phyloP scores from a whole-genome alignment of 2,329 filamentous ascomycete species.

The Paecilomyces variotii region DNA sequence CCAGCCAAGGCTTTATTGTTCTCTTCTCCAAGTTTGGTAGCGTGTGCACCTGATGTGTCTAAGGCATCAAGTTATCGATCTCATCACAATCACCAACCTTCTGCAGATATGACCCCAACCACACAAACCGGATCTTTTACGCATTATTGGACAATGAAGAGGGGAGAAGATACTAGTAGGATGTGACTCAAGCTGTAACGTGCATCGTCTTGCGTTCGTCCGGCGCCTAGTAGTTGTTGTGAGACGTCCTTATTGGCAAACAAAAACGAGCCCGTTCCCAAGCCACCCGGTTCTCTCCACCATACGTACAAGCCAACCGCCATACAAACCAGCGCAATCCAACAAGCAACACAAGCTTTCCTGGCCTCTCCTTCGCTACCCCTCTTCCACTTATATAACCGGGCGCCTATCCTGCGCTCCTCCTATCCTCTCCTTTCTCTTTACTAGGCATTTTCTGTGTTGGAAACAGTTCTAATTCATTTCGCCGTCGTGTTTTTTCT shows the following conservation, averaged over 20 bases:
- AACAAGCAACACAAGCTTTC: background rate
- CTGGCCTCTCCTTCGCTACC: background rate
- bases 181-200: background rate
- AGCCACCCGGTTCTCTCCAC: background rate
- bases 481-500: slow-evolving; percentile 12
- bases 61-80: background rate
- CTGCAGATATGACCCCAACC: background rate
- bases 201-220: background rate
- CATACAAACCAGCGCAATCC: background rate
- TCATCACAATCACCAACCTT: background rate
- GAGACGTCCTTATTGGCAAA: background rate
- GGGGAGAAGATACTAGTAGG: background rate
- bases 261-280: background rate
- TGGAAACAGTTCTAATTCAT: slow-evolving; percentile 21
- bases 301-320: background rate
- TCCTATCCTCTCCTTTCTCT: slow-evolving; percentile 5
- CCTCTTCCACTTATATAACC: background rate
- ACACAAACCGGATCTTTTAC: background rate
- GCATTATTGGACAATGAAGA: background rate
- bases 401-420: slow-evolving; percentile 3
- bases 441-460: slow-evolving; percentile 11
- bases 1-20: background rate
- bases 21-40: background rate
- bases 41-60: background rate
- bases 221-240: background rate